These are phyloP conservation scores for Aspergillus affinis DNA, from an alignment of 495 filamentous ascomycete genomes.

Conservation along the genomic window DNA sequence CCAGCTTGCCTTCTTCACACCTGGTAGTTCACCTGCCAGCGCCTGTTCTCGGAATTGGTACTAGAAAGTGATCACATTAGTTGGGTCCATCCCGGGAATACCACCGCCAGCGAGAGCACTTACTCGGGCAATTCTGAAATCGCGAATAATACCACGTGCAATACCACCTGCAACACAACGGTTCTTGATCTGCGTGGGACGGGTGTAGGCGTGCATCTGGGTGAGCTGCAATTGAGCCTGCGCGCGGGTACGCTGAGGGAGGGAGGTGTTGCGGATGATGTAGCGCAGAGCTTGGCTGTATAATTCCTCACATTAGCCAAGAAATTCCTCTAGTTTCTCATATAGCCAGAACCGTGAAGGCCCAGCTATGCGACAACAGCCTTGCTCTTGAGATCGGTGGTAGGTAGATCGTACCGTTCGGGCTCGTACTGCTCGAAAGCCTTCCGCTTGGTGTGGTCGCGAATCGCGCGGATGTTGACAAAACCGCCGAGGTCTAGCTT, in stretches of 20 bases:
- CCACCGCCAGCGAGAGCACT: slow-evolving; percentile 29
- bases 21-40: slow-evolving; percentile 81
- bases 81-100: not conserved
- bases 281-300: slow-evolving; percentile 92
- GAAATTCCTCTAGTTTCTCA: not conserved
- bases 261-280: slow-evolving; percentile 85
- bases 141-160: slow-evolving; percentile 78
- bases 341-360: not conserved
- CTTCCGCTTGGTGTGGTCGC: slow-evolving; percentile 94
- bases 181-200: slow-evolving; percentile 89
- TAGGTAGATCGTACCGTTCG: slow-evolving; percentile 60
- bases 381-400: not conserved
- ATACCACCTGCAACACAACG: slow-evolving; percentile 87
- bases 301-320: not conserved
- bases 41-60: slow-evolving; percentile 92
- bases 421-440: slow-evolving; percentile 82
- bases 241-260: slow-evolving; percentile 76
- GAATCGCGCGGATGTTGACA: slow-evolving; percentile 77
- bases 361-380: not conserved
- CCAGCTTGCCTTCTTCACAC: slow-evolving; percentile 96
- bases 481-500: slow-evolving; percentile 84
- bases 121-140: slow-evolving; percentile 90
- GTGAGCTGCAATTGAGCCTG: slow-evolving; percentile 90
- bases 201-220: slow-evolving; percentile 92
- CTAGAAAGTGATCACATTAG: slow-evolving; percentile 48